Conservation (phyloP, 2,329 filamentous ascomycete species). For the Penicillium nordicum region DNA sequence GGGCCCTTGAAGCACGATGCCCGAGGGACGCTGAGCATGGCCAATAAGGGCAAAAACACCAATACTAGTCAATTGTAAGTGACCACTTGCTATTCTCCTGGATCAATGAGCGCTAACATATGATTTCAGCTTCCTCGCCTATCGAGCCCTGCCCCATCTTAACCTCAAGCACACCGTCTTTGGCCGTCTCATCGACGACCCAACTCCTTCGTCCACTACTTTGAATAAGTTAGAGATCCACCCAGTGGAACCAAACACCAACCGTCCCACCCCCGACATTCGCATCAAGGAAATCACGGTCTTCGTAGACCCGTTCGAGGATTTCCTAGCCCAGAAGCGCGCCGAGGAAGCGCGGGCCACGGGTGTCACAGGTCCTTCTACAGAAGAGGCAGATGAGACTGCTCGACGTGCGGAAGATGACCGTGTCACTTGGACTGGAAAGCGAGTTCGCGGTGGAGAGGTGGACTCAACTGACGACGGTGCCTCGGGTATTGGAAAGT, state of each 20-base stretch:
- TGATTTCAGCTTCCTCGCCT: slow-evolving; percentile 71
- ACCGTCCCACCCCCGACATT: slow-evolving; percentile 74
- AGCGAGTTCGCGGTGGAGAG: slow-evolving; percentile 70
- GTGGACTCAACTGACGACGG: slow-evolving; percentile 49
- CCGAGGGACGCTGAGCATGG: slow-evolving; percentile 84
- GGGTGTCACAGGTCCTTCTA: slow-evolving; percentile 13
- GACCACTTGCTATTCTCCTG: not conserved
- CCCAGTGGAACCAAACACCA: slow-evolving; percentile 67
- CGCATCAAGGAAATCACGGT: slow-evolving; percentile 78
- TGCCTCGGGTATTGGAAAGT: slow-evolving; percentile 67
- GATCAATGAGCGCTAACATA: not conserved
- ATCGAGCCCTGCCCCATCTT: slow-evolving; percentile 77
- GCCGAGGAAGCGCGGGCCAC: slow-evolving; percentile 58
- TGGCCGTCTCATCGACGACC: slow-evolving; percentile 72
- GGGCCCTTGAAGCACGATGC: slow-evolving; percentile 79
- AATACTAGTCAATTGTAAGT: slow-evolving; percentile 80
- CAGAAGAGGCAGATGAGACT: slow-evolving; percentile 25
- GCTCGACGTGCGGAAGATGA: slow-evolving; percentile 67
- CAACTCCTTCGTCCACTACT: slow-evolving; percentile 43
- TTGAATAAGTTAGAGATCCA: slow-evolving; percentile 74
- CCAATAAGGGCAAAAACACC: slow-evolving; percentile 97
- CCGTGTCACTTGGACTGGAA: slow-evolving; percentile 91
- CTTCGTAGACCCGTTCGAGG: slow-evolving; percentile 91
- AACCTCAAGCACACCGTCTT: slow-evolving; percentile 98
- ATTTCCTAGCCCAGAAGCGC: slow-evolving; percentile 74